A percentile compares a stretch with the other conserved stretches of the same genome.
Conservation (phyloP, 2,329 filamentous ascomycete genomes). For the Bipolaris cookei region DNA sequence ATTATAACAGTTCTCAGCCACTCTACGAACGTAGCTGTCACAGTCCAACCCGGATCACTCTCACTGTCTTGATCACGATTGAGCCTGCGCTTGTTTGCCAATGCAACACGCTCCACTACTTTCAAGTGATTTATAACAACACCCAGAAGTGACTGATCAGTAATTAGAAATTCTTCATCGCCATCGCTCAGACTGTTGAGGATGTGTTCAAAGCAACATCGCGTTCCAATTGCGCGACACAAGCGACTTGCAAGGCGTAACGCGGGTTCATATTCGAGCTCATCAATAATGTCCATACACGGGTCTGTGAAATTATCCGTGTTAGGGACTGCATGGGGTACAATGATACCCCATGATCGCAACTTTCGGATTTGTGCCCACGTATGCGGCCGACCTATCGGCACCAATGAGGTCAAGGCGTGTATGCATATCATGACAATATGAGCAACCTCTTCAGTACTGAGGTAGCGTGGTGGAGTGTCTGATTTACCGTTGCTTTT, state of each 20-base stretch:
- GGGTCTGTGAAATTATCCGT: slow-evolving; percentile 36
- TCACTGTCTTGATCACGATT: slow-evolving; percentile 16
- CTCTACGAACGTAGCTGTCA: slow-evolving; percentile 59
- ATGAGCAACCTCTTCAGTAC: slow-evolving; percentile 48
- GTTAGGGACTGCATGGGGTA: slow-evolving; percentile 28
- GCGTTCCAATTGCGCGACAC: slow-evolving; percentile 57
- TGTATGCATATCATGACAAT: slow-evolving; percentile 52
- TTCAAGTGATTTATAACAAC: slow-evolving; percentile 35
- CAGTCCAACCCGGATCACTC: slow-evolving; percentile 46
- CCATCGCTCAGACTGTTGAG: slow-evolving; percentile 38
- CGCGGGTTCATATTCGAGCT: slow-evolving; percentile 59
- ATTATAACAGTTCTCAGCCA: slow-evolving; percentile 78
- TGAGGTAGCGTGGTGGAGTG: slow-evolving; percentile 31
- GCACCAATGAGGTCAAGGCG: slow-evolving; percentile 47
- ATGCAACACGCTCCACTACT: slow-evolving; percentile 30
- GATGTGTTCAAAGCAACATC: slow-evolving; percentile 58
- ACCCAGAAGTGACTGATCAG: slow-evolving; percentile 17
- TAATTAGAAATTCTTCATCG: not conserved
- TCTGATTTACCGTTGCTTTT: not conserved
- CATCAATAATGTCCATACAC: slow-evolving; percentile 49
- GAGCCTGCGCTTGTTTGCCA: slow-evolving; percentile 30
- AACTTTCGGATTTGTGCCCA: slow-evolving; percentile 49
- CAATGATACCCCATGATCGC: slow-evolving; percentile 46
- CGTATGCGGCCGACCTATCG: slow-evolving; percentile 37
- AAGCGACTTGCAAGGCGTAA: slow-evolving; percentile 58